These are phyloP conservation scores for Paracamarosporium sp. DNA, from an alignment of 2,329 filamentous ascomycete species.

Conservation along the genomic window DNA sequence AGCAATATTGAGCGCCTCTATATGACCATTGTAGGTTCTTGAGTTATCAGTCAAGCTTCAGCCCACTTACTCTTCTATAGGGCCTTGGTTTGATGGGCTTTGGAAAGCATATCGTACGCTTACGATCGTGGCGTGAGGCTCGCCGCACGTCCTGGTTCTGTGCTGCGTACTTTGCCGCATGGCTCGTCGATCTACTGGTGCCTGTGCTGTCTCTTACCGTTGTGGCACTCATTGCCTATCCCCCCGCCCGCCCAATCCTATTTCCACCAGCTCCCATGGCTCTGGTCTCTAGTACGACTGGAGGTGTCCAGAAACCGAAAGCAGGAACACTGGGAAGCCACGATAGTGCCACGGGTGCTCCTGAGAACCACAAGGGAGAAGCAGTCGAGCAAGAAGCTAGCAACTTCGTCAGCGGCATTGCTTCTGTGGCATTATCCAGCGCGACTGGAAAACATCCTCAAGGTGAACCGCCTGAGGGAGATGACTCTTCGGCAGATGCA, in stretches of 20 bases:
- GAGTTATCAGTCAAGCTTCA: not conserved
- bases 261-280: slow-evolving; percentile 82
- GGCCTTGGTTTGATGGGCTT: slow-evolving; percentile 69
- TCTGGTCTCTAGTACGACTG: slow-evolving; percentile 72
- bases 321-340: slow-evolving; percentile 77
- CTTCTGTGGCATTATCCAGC: slow-evolving; percentile 74
- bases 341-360: slow-evolving; percentile 80
- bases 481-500: slow-evolving; percentile 53
- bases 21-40: slow-evolving; percentile 67
- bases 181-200: slow-evolving; percentile 74
- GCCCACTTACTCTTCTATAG: slow-evolving; percentile 24
- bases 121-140: slow-evolving; percentile 81
- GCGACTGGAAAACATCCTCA: slow-evolving; percentile 80
- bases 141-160: slow-evolving; percentile 72
- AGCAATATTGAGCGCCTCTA: slow-evolving; percentile 81
- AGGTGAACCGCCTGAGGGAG: slow-evolving; percentile 59
- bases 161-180: slow-evolving; percentile 68
- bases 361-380: slow-evolving; percentile 83
- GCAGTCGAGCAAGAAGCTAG: slow-evolving; percentile 83
- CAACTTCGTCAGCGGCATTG: slow-evolving; percentile 78
- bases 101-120: slow-evolving; percentile 75
- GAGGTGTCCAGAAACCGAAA: slow-evolving; percentile 78
- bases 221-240: slow-evolving; percentile 71
- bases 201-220: slow-evolving; percentile 66
- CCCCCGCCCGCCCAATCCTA: slow-evolving; percentile 65